These are phyloP conservation scores for Ascoidea asiatica DNA, from an alignment of 805 yeast species.

Conservation along the genomic window DNA sequence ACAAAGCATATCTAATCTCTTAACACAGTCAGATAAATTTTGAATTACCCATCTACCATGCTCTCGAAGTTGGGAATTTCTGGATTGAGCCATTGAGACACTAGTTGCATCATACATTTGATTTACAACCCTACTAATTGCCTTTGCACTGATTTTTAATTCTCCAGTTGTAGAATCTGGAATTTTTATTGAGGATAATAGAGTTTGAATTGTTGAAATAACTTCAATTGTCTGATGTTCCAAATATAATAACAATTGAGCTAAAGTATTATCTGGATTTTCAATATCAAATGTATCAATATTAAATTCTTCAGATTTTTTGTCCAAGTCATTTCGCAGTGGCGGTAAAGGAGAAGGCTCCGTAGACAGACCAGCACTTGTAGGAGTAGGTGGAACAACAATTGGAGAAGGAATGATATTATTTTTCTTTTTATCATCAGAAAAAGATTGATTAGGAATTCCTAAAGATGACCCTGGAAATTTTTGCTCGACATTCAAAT, in stretches of 20 bases:
- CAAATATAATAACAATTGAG: constrained; percentile 69
- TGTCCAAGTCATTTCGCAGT: constrained; percentile 8
- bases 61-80: constrained; percentile 72
- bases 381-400: too few relatives aligned
- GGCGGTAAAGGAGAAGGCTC: constrained; percentile 8
- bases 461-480: too few relatives aligned
- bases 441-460: too few relatives aligned
- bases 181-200: constrained; percentile 62
- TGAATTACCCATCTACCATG: constrained; percentile 88
- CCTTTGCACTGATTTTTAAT: constrained; percentile 55
- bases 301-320: constrained; percentile 32
- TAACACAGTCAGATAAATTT: constrained; percentile 72
- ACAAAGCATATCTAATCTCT: constrained; percentile 68
- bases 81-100: constrained; percentile 76
- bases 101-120: constrained; percentile 88
- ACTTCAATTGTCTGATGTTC: constrained; percentile 93
- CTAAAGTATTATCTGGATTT: constrained; percentile 79
- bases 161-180: constrained; percentile 68
- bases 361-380: too few relatives aligned
- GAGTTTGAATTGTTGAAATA: constrained; percentile 75
- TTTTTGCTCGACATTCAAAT: too few relatives aligned
- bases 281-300: constrained; percentile 67
- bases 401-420: too few relatives aligned
- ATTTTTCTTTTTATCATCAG: too few relatives aligned
- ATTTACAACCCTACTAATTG: constrained; percentile 65